Evolutionary conservation across 306 rosid genomes (phyloP).

Genomic region (Purshia tridentata): DNA sequence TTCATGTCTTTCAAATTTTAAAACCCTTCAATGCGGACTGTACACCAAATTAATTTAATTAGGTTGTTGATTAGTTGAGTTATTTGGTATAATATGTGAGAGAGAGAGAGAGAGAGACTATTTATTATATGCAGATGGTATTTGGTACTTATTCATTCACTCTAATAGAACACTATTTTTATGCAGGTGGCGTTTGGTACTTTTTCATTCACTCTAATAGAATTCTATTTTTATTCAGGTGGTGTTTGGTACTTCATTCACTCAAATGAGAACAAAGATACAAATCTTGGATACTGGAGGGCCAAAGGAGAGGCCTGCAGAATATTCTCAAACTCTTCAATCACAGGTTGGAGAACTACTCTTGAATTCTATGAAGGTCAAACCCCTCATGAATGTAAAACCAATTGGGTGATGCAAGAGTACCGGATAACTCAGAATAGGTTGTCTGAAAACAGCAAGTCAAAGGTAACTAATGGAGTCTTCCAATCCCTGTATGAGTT

Average conservation of each 20-base stretch:
- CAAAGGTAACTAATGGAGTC: constrained; percentile 30
- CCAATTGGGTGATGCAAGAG: constrained; percentile 32
- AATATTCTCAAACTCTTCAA: constrained; percentile 18
- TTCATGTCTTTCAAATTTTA: not conserved
- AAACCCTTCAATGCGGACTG: not conserved
- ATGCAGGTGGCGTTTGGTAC: constrained; percentile 35
- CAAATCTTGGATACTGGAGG: constrained; percentile 37
- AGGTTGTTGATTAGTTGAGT: not conserved
- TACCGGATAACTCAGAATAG: constrained; percentile 26
- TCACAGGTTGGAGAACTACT: constrained; percentile 32
- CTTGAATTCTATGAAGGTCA: constrained; percentile 30
- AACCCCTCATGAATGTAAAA: constrained; percentile 23
- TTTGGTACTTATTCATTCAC: not conserved
- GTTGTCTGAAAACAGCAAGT: constrained; percentile 3
- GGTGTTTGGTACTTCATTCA: constrained; percentile 25
- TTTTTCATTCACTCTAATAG: not conserved
- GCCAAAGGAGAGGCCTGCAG: constrained; percentile 17
- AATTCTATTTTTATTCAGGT: constrained; percentile 19
- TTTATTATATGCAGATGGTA: not conserved
- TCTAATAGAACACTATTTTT: not conserved
- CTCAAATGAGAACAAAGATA: constrained; percentile 11
- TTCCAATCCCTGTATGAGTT: not conserved
- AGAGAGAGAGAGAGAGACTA: too few species aligned
- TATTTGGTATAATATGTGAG: not conserved
- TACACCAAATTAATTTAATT: not conserved